phyloP scores from a whole-genome alignment of 352 stramenopile genomes.

The Phytophthora lateralis region DNA sequence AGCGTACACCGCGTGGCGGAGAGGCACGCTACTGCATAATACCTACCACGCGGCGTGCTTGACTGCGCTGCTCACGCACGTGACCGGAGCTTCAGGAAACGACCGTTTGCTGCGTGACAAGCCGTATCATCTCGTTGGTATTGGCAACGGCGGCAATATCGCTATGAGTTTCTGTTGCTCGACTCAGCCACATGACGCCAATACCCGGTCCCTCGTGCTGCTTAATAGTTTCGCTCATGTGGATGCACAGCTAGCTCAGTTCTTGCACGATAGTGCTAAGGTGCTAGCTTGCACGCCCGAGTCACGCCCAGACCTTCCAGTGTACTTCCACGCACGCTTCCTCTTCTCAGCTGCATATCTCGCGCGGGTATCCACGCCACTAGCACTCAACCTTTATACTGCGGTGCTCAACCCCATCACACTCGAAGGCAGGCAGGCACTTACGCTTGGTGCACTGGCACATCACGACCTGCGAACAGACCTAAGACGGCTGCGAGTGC shows the following conservation, averaged over 20 bases:
- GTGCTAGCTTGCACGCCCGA: slow-evolving; percentile 92
- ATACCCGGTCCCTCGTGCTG: slow-evolving; percentile 83
- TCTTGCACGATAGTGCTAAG: slow-evolving; percentile 95
- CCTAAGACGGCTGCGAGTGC: slow-evolving; percentile 60
- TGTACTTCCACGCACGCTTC: slow-evolving; percentile 96
- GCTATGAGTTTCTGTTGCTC: slow-evolving; percentile 79
- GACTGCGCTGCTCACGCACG: slow-evolving; percentile 71
- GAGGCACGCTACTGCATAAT: slow-evolving; percentile 92
- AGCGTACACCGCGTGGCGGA: slow-evolving; percentile 93
- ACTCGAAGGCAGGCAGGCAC: slow-evolving; percentile 85
- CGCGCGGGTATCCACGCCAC: slow-evolving; percentile 90
- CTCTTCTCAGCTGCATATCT: slow-evolving; percentile 94
- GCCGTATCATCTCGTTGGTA: slow-evolving; percentile 93
- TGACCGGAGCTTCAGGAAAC: slow-evolving; percentile 23
- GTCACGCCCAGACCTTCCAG: slow-evolving; percentile 91
- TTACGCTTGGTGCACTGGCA: slow-evolving; percentile 90
- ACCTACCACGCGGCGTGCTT: slow-evolving; percentile 90
- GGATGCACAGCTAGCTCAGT: slow-evolving; percentile 90
- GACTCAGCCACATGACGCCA: slow-evolving; percentile 45
- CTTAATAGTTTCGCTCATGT: slow-evolving; percentile 93
- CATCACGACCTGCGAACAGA: slow-evolving; percentile 78
- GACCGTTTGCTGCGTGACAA: slow-evolving; percentile 61
- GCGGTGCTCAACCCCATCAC: slow-evolving; percentile 95
- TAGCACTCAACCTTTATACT: slow-evolving; percentile 96
- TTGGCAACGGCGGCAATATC: slow-evolving; percentile 93